A percentile compares a stretch with the other conserved stretches of the same genome.
phyloP scores from a whole-genome alignment of 805 yeast species.

The Lipomyces mesembrius region DNA sequence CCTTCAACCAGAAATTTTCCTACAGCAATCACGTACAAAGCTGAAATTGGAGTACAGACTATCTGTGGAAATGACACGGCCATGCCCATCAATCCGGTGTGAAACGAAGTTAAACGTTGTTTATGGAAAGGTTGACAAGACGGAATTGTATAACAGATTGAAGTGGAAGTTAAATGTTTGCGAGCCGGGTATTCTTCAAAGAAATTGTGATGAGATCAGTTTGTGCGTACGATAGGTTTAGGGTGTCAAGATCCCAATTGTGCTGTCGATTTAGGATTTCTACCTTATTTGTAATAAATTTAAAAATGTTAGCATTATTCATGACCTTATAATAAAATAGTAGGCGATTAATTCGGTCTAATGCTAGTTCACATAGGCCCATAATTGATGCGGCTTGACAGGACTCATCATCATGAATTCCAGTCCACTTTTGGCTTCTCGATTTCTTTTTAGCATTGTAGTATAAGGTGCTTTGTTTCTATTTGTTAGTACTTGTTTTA shows the following conservation, averaged over 20 bases:
- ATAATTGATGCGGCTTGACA: too few species aligned
- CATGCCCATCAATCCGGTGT: neutral
- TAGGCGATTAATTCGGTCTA: too few species aligned
- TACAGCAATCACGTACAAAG: constrained; percentile 13
- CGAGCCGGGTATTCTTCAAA: constrained; percentile 6
- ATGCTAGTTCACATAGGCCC: too few species aligned
- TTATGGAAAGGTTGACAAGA: constrained; percentile 5
- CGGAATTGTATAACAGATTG: neutral
- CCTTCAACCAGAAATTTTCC: constrained; percentile 16
- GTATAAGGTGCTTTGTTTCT: too few species aligned
- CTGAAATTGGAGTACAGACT: constrained; percentile 10
- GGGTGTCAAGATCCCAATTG: neutral
- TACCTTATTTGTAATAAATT: neutral
- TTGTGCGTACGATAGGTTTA: neutral
- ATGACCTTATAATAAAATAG: neutral
- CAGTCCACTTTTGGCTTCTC: too few species aligned
- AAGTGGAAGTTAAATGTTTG: neutral
- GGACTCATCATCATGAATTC: too few species aligned
- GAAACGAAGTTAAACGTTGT: neutral
- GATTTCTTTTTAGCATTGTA: too few species aligned
- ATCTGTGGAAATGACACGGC: neutral
- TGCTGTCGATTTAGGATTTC: neutral
- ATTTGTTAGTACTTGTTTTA: too few species aligned
- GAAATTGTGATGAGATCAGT: constrained; percentile 10
- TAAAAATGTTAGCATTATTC: neutral